Percentiles rank a stretch among this genome's conserved stretches.
Evolutionary conservation across 2,329 filamentous ascomycete species (phyloP).

Genomic region (Penicillium sp.): DNA sequence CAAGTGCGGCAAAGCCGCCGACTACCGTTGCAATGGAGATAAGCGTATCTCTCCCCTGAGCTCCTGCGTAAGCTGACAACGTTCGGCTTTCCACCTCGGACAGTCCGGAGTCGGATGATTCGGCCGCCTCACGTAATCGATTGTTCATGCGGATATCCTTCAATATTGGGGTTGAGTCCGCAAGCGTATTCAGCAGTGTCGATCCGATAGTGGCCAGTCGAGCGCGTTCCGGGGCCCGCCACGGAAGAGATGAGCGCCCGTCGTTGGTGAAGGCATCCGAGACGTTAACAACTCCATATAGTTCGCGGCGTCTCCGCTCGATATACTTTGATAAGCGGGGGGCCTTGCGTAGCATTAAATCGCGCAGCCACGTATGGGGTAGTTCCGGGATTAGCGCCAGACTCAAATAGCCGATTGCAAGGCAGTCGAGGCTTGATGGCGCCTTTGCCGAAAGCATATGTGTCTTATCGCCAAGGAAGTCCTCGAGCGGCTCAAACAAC

Average conservation of each 20-base stretch:
- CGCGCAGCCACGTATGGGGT: conserved; percentile 66
- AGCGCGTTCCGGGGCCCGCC: conserved; percentile 40
- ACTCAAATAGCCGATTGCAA: conserved; percentile 78
- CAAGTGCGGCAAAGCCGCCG: conserved; percentile 39
- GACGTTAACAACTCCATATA: conserved; percentile 42
- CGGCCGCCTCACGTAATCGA: conserved; percentile 40
- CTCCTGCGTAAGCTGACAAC: conserved; percentile 30
- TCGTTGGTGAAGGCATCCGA: conserved; percentile 27
- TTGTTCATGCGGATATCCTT: conserved; percentile 42
- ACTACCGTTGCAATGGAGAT: conserved; percentile 42
- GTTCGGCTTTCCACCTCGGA: conserved; percentile 31
- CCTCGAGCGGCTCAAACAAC: conserved; percentile 73
- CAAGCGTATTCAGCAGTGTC: conserved; percentile 41
- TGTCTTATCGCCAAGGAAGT: conserved; percentile 61
- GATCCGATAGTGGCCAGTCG: conserved; percentile 37
- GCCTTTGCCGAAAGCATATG: conserved; percentile 59
- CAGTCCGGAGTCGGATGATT: conserved; percentile 32
- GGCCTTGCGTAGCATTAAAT: conserved; percentile 59
- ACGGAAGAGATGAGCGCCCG: conserved; percentile 40
- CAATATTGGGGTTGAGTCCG: conserved; percentile 44
- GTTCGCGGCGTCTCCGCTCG: conserved; percentile 41
- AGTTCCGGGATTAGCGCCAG: conserved; percentile 70
- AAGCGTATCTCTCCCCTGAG: conserved; percentile 40
- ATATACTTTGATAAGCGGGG: conserved; percentile 52
- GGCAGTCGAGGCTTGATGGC: conserved; percentile 74